Evolutionary conservation across 257 asterid species (phyloP).

Genomic region (Solanum corneliomulleri): DNA sequence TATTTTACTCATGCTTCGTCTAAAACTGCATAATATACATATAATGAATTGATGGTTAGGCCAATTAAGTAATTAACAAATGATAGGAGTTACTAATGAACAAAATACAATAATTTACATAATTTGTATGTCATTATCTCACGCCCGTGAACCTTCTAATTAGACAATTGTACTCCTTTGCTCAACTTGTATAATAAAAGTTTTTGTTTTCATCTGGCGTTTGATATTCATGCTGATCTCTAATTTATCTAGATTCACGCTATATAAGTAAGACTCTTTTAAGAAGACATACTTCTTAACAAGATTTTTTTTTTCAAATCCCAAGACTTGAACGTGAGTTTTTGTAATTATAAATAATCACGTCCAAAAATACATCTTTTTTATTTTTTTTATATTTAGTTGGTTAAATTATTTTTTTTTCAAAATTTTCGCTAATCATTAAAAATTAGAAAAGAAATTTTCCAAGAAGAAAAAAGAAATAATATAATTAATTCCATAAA

Average conservation of each 20-base stretch:
- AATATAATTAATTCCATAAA: neutral
- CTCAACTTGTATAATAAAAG: neutral
- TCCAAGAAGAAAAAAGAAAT: neutral
- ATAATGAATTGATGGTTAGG: neutral
- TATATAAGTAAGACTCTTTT: neutral
- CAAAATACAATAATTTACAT: neutral
- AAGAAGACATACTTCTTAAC: neutral
- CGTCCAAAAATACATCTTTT: neutral
- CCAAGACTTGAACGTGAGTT: neutral
- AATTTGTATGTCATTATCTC: neutral
- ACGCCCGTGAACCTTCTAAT: neutral
- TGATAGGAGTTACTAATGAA: neutral
- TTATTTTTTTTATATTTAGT: neutral
- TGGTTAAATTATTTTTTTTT: neutral
- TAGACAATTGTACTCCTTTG: neutral
- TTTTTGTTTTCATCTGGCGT: neutral
- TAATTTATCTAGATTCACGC: neutral
- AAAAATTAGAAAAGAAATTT: neutral
- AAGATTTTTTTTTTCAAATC: neutral
- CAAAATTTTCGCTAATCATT: neutral
- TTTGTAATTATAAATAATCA: neutral
- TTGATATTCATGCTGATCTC: neutral
- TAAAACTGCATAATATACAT: neutral
- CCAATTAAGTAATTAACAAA: neutral
- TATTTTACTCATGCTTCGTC: neutral